Evolutionary conservation across 1,139 yeast genomes (phyloP).

Genomic region (Keqinozyma sinolaborantium): DNA sequence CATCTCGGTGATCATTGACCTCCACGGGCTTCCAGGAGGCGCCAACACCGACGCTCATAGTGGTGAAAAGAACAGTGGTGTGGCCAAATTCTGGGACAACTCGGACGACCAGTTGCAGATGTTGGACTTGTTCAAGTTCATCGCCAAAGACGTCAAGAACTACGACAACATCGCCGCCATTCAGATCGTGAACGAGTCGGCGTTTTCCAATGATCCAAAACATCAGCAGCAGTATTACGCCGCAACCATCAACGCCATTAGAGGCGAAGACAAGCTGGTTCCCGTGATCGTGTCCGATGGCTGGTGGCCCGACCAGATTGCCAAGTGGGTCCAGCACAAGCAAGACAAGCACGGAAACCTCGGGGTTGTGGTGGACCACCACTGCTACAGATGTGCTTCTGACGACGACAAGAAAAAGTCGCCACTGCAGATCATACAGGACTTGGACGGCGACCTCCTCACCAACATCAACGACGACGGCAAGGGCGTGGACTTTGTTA

Average conservation of each 20-base stretch:
- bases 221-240: conserved; percentile 61
- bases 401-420: conserved; percentile 66
- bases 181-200: conserved; percentile 84
- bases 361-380: conserved; percentile 79
- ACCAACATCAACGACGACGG: conserved; percentile 46
- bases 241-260: conserved; percentile 62
- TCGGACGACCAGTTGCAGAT: conserved; percentile 43
- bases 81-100: conserved; percentile 63
- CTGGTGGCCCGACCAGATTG: conserved; percentile 88
- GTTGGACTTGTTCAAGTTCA: conserved; percentile 50
- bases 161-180: conserved; percentile 75
- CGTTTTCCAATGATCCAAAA: conserved; percentile 48
- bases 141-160: conserved; percentile 55
- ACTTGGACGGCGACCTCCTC: conserved; percentile 50
- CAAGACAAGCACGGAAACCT: conserved; percentile 35
- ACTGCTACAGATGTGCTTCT: conserved; percentile 81
- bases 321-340: conserved; percentile 53
- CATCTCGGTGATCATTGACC: conserved; percentile 76
- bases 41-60: conserved; percentile 84
- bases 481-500: conserved; percentile 62
- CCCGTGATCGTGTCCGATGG: conserved; percentile 89
- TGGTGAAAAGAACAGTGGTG: conserved; percentile 55
- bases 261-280: conserved; percentile 49
- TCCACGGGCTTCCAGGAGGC: conserved; percentile 91
- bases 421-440: conserved; percentile 61